Evolutionary conservation across 441 rosid species (phyloP).

Genomic region (Mallotus japonicus): DNA sequence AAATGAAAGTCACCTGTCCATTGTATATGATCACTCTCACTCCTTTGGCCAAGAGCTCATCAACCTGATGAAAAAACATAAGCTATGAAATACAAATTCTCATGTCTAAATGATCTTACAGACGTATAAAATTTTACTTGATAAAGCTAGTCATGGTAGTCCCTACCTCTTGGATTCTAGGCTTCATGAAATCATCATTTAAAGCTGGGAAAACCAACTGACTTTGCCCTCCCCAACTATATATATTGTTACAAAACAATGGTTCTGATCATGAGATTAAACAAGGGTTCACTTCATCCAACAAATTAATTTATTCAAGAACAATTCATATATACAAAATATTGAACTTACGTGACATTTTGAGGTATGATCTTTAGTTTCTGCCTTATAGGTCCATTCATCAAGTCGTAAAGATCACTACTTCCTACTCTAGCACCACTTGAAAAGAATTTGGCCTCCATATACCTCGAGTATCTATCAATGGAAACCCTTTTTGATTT

Average conservation of each 20-base stretch:
- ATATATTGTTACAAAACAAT: too few relatives aligned
- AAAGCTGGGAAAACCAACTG: slow-evolving; percentile 24
- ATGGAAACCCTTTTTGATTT: neutral
- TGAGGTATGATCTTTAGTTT: slow-evolving; percentile 41
- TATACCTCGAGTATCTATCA: slow-evolving; percentile 26
- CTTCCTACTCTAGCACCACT: neutral
- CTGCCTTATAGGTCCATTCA: slow-evolving; percentile 36
- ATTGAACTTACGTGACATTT: slow-evolving; percentile 29
- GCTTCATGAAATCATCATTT: slow-evolving; percentile 42
- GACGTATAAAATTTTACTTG: neutral
- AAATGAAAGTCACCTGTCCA: slow-evolving; percentile 31
- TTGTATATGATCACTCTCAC: slow-evolving; percentile 38
- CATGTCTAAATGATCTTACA: neutral
- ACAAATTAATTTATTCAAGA: neutral
- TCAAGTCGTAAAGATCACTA: slow-evolving; percentile 15
- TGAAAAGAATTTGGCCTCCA: slow-evolving; percentile 17
- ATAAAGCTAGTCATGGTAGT: neutral
- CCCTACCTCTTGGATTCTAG: slow-evolving; percentile 44
- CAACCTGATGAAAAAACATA: slow-evolving; percentile 28
- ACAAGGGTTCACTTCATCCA: neutral
- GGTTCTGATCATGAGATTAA: neutral
- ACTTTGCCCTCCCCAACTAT: slow-evolving; percentile 39
- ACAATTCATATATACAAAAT: neutral
- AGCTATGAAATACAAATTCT: neutral
- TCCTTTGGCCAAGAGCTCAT: slow-evolving; percentile 40